phyloP scores from a whole-genome alignment of 306 rosid species.

The Hippophae gyantsensis region DNA sequence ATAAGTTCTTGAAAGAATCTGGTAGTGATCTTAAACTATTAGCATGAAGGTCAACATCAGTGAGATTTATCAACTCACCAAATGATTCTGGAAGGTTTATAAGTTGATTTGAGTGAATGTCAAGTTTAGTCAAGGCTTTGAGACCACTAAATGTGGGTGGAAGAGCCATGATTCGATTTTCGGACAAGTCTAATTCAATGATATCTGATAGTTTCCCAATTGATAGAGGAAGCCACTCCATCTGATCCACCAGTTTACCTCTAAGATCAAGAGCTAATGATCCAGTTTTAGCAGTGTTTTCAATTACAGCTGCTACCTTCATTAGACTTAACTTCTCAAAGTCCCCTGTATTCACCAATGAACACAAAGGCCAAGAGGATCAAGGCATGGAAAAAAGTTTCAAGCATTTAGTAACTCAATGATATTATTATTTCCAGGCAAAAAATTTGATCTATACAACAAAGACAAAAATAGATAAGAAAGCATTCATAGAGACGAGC shows the following conservation, averaged over 20 bases:
- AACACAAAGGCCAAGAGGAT: constrained; percentile 4
- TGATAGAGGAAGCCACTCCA: constrained; percentile 84
- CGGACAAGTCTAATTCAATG: constrained; percentile 61
- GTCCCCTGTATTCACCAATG: constrained; percentile 39
- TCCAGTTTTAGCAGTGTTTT: constrained; percentile 49
- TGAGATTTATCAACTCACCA: constrained; percentile 66
- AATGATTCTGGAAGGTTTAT: constrained; percentile 75
- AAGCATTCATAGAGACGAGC: no score
- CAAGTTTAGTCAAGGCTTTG: constrained; percentile 63
- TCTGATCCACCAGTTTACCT: constrained; percentile 66
- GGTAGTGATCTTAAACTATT: constrained; percentile 74
- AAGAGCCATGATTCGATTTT: constrained; percentile 81
- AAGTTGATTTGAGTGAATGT: constrained; percentile 78
- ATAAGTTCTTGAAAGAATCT: constrained; percentile 52
- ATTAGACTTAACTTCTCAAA: constrained; percentile 58
- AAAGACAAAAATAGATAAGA: background rate
- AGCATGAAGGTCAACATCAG: constrained; percentile 65
- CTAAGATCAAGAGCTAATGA: constrained; percentile 52
- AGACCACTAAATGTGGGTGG: constrained; percentile 60
- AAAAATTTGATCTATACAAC: background rate
- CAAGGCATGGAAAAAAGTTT: constrained; percentile 5
- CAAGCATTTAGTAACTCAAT: background rate
- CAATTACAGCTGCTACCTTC: constrained; percentile 83
- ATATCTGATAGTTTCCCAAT: constrained; percentile 68
- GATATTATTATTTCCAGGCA: background rate